Conservation (phyloP, 306 rosid species). For the Amphicarpaea edgeworthii region DNA sequence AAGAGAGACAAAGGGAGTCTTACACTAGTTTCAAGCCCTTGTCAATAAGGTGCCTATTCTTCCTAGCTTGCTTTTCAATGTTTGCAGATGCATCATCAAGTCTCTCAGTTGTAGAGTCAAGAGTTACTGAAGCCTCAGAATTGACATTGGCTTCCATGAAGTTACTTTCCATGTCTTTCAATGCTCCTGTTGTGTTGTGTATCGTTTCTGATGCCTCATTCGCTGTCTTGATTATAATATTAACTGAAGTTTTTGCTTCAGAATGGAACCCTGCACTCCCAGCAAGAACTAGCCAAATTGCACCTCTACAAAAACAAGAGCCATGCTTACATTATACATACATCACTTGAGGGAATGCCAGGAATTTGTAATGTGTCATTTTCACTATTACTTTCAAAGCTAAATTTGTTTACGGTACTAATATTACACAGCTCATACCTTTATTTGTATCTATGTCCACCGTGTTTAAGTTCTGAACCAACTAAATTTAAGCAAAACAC, state of each 20-base stretch:
- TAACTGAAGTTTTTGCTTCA: slow-evolving; percentile 65
- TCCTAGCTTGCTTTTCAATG: slow-evolving; percentile 63
- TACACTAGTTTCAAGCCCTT: slow-evolving; percentile 71
- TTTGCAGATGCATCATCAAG: slow-evolving; percentile 69
- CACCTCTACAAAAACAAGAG: slow-evolving; percentile 56
- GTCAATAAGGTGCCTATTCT: slow-evolving; percentile 64
- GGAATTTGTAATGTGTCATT: slow-evolving; percentile 2
- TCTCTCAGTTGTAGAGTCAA: slow-evolving; percentile 62
- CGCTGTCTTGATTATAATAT: slow-evolving; percentile 75
- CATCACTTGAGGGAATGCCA: slow-evolving; percentile 25
- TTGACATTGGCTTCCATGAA: slow-evolving; percentile 48
- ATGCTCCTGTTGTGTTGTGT: slow-evolving; percentile 70
- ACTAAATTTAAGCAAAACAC: background rate
- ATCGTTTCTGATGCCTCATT: slow-evolving; percentile 76
- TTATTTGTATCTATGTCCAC: background rate
- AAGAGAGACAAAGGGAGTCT: slow-evolving; percentile 21
- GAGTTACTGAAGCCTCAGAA: slow-evolving; percentile 43
- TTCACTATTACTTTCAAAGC: slow-evolving; percentile 36
- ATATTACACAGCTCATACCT: background rate
- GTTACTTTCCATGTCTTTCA: slow-evolving; percentile 59
- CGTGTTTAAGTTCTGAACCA: background rate
- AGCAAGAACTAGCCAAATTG: slow-evolving; percentile 70
- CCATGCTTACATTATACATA: slow-evolving; percentile 11
- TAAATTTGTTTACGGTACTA: background rate
- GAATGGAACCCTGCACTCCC: slow-evolving; percentile 75